Percentiles rank a stretch among this genome's conserved stretches.
Evolutionary conservation across 192 early-diverging fungal species (phyloP).

Genomic region (Hyaloraphidium curvatum): DNA sequence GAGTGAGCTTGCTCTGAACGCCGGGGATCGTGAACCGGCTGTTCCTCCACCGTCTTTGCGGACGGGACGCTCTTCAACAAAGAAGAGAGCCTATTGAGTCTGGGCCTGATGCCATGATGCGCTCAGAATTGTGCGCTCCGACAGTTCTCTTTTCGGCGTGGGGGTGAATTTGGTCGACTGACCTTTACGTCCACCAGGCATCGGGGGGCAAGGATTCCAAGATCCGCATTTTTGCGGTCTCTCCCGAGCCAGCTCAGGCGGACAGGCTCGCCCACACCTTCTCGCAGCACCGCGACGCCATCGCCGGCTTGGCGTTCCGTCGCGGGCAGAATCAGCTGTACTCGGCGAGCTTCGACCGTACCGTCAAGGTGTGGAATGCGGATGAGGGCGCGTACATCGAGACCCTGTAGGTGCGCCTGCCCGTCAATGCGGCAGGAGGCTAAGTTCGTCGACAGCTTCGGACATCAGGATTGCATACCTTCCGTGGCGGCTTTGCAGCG

Average conservation of each 20-base stretch:
- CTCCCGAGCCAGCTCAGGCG: conserved; percentile 59
- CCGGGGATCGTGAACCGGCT: conserved; percentile 13
- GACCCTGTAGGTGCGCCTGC: conserved; percentile 48
- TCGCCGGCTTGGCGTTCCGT: conserved; percentile 71
- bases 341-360: conserved; percentile 72
- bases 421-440: no score
- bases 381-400: conserved; percentile 83
- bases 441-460: conserved; percentile 32
- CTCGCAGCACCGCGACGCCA: conserved; percentile 79
- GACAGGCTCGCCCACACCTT: conserved; percentile 53
- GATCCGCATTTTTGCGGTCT: conserved; percentile 88
- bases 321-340: conserved; percentile 64
- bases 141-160: no score
- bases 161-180: no score
- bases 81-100: conserved; percentile 43
- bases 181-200: conserved; percentile 26
- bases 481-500: conserved; percentile 61
- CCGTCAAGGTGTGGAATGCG: conserved; percentile 93
- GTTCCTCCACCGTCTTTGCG: conserved; percentile 18
- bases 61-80: no score
- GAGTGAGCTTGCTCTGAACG: neutral
- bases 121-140: conserved; percentile 29
- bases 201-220: conserved; percentile 77
- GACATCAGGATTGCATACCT: conserved; percentile 83
- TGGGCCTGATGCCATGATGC: conserved; percentile 10